Evolutionary conservation across 805 yeast species (phyloP), one percentile per base, ranked within the genome.

Genomic region (Wickerhamomyces bisporus): DNA sequence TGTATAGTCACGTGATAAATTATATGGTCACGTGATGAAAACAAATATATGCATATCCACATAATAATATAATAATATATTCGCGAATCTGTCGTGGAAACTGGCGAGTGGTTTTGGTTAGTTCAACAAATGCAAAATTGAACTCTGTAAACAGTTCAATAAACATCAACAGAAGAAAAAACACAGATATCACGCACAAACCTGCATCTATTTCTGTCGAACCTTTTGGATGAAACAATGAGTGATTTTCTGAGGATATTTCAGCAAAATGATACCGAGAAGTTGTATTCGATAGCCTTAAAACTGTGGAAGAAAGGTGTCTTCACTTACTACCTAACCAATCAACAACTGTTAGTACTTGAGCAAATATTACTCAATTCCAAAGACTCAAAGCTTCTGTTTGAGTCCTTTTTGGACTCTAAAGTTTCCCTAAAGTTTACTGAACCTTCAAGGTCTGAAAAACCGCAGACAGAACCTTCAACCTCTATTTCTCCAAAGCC

Each of bases 271-370:
- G 55, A 58, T 35, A 42, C 44, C 10, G 55, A 44, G 6, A 39
- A 42, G 20, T 38, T 58, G 32, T 58, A 40, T 32, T 24, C 40
- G 3, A 40, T 54, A 4, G 61, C 56, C 1, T 38, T 38, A 21
- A 46, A 47, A 28, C 38, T 58, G 9, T 53, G 41, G 46, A 36
- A 51, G 19, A 55, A 62, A 9, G 67, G 70, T 5, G 58, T 60
- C 15, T 73, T 75, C 46, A 71, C 68, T 36, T 64, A 70, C 33
- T 73, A 68, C 49, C 58, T 79, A 41, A 73, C 78, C 10, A 65
- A 73, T n/a, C 76, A 71, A 40, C 85, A 79, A 52, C 65, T 70
- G 45, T 64, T 71, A 36, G 68, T 79, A 1, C 55, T 79, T 30
- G 68, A 68, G 30, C 54, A 64, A 36, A 58, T 79, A 3, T 55